A percentile compares a stretch with the other conserved stretches of the same genome.
phyloP scores from a whole-genome alignment of 768 basidiomycete genomes.

The Agrocybe praecox region DNA sequence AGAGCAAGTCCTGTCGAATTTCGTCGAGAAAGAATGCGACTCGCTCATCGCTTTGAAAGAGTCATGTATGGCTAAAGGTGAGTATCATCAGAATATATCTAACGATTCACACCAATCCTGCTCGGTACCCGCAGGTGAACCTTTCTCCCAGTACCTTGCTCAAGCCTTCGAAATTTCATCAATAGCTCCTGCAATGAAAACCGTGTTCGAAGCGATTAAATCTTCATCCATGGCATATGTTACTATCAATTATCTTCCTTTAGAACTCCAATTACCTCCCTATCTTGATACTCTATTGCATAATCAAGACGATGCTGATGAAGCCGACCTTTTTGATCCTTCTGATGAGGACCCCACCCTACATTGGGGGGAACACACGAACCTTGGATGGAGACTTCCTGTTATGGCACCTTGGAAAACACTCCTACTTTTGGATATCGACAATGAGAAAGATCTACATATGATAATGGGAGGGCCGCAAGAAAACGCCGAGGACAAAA shows the following conservation, averaged over 20 bases:
- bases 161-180: conserved; percentile 69
- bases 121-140: conserved; percentile 44
- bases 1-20: conserved; percentile 86
- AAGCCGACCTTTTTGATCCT: conserved; percentile 49
- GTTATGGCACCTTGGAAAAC: conserved; percentile 91
- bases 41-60: conserved; percentile 72
- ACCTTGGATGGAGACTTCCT: conserved; percentile 73
- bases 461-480: conserved; percentile 61
- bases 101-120: conserved; percentile 8
- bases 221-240: conserved; percentile 76
- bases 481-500: conserved; percentile 63
- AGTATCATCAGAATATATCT: not conserved
- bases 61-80: conserved; percentile 66
- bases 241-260: conserved; percentile 73
- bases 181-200: conserved; percentile 78
- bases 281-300: conserved; percentile 74
- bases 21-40: conserved; percentile 83
- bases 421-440: conserved; percentile 70
- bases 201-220: conserved; percentile 79
- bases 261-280: conserved; percentile 88
- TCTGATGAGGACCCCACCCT: conserved; percentile 53
- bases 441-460: conserved; percentile 58
- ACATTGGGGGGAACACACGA: conserved; percentile 70
- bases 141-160: conserved; percentile 55
- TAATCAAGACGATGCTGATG: conserved; percentile 60